A percentile compares a stretch with the other conserved stretches of the same genome.
Evolutionary conservation across 441 rosid species (phyloP).

Genomic region (Iberis amara): DNA sequence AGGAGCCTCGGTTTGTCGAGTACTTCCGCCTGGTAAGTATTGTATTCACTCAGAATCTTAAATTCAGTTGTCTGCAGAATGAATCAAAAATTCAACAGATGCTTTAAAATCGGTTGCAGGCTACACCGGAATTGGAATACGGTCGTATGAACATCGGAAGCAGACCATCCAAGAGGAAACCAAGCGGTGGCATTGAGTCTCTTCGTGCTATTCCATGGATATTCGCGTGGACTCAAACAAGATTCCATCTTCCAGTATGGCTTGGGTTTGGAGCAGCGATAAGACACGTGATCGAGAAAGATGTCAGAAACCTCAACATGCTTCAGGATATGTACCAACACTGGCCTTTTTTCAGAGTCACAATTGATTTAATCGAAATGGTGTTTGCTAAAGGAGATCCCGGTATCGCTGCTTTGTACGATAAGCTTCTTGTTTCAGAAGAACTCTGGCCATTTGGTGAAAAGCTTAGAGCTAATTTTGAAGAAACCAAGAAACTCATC

Average conservation of each 20-base stretch:
- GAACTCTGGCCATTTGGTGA: slow-evolving; percentile 78
- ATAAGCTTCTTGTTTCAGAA: slow-evolving; percentile 77
- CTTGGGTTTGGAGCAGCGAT: slow-evolving; percentile 87
- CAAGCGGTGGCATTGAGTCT: slow-evolving; percentile 91
- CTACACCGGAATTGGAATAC: slow-evolving; percentile 89
- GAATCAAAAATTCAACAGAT: too few species aligned
- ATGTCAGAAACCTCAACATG: slow-evolving; percentile 66
- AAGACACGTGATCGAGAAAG: slow-evolving; percentile 49
- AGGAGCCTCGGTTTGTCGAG: slow-evolving; percentile 88
- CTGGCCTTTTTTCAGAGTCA: slow-evolving; percentile 96
- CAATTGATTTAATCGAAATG: slow-evolving; percentile 93
- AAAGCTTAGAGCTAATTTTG: slow-evolving; percentile 54
- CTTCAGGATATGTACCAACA: slow-evolving; percentile 72
- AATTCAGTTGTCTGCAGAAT: not conserved
- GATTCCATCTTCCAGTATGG: slow-evolving; percentile 97
- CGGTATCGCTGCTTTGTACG: slow-evolving; percentile 72
- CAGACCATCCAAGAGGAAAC: slow-evolving; percentile 87
- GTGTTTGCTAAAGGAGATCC: slow-evolving; percentile 97
- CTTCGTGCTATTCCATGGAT: slow-evolving; percentile 99
- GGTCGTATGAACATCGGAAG: slow-evolving; percentile 99
- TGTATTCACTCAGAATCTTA: slow-evolving; percentile 6
- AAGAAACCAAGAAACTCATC: slow-evolving; percentile 74
- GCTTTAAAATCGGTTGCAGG: too few species aligned
- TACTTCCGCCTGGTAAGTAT: slow-evolving; percentile 91
- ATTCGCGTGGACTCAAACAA: slow-evolving; percentile 96